Base-by-base conservation (phyloP, 2,329 filamentous ascomycete genomes). In the Curvularia verruculosa region DNA sequence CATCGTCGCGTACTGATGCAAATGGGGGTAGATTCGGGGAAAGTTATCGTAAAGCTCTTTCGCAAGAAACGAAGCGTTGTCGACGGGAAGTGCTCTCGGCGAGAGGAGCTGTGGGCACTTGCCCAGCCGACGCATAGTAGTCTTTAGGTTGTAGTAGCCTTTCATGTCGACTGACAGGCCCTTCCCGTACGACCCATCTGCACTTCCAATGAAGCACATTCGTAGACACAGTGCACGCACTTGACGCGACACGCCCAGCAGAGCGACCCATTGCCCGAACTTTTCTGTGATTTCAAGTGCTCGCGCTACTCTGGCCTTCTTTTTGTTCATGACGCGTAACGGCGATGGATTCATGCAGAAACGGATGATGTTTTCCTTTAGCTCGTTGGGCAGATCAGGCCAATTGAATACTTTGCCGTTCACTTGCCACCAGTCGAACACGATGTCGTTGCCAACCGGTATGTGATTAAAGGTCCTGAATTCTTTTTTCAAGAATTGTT, bases 321-420 rank as follows among this genome's bases (percentile, higher is more conserved):
- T n/a, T 29, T 15, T 21, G 4, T 19, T 10, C 46, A 0, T 29
- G 8, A 6, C 5, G 15, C 13, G 18, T 1, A 40, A 8, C 12
- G 15, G 49, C 10, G 49, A 51, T 4, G 43, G 55, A 19, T 58
- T 43, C 37, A 72, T 54, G 12, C 67, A 71, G 40, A 54, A 65
- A 3, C 60, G 48, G 1, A 74, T 31, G 24, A 73, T 50, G 12
- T 59, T 44, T 28, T 69, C 65, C 34, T 74, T 74, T 0, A 74
- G 29, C 23, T 75, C 71, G 0, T 60, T 70, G 0, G 72, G 64
- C 1, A 74, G 49, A 1, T 8, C 41, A 0, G 18, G 36, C 71
- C 70, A 75, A 10, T 70, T 59, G 61, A 73, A 72, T 1, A 5
- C 31, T n/a, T 61, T 61, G 3, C 64, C 61, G n/a, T 72, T 75